Evolutionary conservation across 2,329 filamentous ascomycete genomes (phyloP).

Genomic region (Penicillium freii): DNA sequence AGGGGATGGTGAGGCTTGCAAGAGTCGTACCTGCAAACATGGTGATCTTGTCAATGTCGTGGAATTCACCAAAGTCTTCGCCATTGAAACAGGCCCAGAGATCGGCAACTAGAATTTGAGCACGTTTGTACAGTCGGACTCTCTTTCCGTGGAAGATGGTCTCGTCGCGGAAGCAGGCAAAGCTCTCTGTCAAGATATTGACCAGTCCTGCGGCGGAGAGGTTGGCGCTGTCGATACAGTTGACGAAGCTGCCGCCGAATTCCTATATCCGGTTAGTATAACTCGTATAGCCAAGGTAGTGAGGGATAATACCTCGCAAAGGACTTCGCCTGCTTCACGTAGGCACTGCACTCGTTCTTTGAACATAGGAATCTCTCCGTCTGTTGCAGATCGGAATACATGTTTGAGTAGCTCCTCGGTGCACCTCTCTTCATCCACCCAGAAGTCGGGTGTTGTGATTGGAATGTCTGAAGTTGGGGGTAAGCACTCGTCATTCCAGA

Average conservation of each 20-base stretch:
- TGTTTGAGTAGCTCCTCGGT: constrained; percentile 69
- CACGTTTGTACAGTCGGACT: constrained; percentile 85
- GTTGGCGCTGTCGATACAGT: constrained; percentile 70
- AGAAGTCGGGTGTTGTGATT: constrained; percentile 85
- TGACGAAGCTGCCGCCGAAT: constrained; percentile 71
- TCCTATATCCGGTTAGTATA: constrained; percentile 49
- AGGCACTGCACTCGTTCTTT: constrained; percentile 74
- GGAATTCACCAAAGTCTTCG: constrained; percentile 72
- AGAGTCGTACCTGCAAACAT: constrained; percentile 75
- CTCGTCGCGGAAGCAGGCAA: constrained; percentile 83
- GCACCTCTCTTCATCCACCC: constrained; percentile 73
- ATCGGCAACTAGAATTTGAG: constrained; percentile 94
- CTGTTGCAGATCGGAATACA: constrained; percentile 82
- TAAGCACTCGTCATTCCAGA: not conserved
- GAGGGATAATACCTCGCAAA: constrained; percentile 63
- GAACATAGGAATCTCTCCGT: constrained; percentile 83
- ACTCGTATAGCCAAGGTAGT: not conserved
- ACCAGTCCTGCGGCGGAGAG: constrained; percentile 81
- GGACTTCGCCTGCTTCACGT: constrained; percentile 75
- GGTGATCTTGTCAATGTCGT: constrained; percentile 91
- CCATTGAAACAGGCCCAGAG: constrained; percentile 95
- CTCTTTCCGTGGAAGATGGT: constrained; percentile 68
- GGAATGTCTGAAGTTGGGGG: constrained; percentile 62
- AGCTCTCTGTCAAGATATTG: constrained; percentile 78
- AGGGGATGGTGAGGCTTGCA: not conserved